phyloP scores from a whole-genome alignment of 202 grass and related monocot genomes.

The Musa balbisiana region DNA sequence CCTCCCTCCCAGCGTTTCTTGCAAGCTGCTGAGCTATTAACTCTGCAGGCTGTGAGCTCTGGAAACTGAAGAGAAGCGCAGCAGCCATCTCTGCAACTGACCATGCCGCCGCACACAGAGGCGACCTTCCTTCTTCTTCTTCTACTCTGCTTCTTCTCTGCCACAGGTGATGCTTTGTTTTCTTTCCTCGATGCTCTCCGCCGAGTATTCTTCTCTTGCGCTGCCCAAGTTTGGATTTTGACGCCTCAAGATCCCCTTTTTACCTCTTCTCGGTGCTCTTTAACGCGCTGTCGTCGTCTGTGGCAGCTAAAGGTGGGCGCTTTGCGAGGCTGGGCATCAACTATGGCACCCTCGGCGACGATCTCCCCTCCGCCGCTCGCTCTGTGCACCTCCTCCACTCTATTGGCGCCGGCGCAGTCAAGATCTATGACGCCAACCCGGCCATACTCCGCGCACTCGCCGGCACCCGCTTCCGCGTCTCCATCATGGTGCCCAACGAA shows the following conservation, averaged over 20 bases:
- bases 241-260: background rate
- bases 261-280: background rate
- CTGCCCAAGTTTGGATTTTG: background rate
- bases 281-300: background rate
- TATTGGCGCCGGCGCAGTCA: constrained; percentile 53
- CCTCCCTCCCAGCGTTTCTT: background rate
- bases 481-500: constrained; percentile 95
- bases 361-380: constrained; percentile 45
- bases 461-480: constrained; percentile 41
- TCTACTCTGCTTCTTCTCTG: background rate
- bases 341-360: constrained; percentile 75
- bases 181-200: no score
- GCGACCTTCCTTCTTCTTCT: background rate
- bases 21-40: background rate
- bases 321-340: constrained; percentile 55
- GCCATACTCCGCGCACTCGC: constrained; percentile 55
- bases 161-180: background rate
- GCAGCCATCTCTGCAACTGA: background rate
- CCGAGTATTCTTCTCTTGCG: no score
- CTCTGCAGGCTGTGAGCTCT: no score
- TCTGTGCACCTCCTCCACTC: constrained; percentile 51
- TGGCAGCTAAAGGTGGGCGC: constrained; percentile 13
- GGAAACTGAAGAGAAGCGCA: background rate
- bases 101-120: background rate
- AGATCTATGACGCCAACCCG: constrained; percentile 88